Percentiles rank a stretch among this genome's conserved stretches.
Evolutionary conservation across 495 filamentous ascomycete genomes (phyloP).

Genomic region (Thermothielavioides terrestris): DNA sequence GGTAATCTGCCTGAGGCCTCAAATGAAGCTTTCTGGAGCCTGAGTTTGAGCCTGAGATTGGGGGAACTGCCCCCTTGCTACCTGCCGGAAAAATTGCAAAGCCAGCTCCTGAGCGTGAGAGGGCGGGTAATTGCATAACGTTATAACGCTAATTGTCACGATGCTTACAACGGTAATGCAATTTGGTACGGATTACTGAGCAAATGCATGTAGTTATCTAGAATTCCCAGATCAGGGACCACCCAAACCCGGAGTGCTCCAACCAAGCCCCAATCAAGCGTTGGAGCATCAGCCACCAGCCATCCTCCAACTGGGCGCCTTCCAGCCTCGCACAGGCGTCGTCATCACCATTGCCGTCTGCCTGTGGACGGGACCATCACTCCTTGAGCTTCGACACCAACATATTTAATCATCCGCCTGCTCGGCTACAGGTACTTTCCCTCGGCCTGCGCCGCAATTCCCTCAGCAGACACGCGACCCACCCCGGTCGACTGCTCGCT

Average conservation of each 20-base stretch:
- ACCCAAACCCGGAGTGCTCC: background rate
- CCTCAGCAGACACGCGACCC: background rate
- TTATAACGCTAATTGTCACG: too few relatives aligned
- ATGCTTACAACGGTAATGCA: too few relatives aligned
- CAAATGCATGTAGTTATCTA: too few relatives aligned
- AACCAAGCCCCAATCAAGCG: background rate
- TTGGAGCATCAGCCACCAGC: constrained; percentile 2
- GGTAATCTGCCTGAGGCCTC: too few relatives aligned
- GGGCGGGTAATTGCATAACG: too few relatives aligned
- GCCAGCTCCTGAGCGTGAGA: too few relatives aligned
- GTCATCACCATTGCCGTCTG: constrained; percentile 8
- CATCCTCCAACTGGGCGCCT: background rate
- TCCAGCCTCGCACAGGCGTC: constrained; percentile 12
- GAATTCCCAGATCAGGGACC: too few relatives aligned
- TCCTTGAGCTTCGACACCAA: background rate
- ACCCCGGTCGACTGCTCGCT: background rate
- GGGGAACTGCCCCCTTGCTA: too few relatives aligned
- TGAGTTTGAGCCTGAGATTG: too few relatives aligned
- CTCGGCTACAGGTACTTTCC: background rate
- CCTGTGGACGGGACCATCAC: background rate
- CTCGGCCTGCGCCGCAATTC: background rate
- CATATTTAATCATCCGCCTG: background rate
- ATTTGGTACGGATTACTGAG: too few relatives aligned
- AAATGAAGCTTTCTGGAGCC: too few relatives aligned
- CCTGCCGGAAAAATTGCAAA: too few relatives aligned